These are phyloP conservation scores for Nymphaea colorata DNA, from an alignment of 164 flowering plant genomes.

Conservation along the genomic window DNA sequence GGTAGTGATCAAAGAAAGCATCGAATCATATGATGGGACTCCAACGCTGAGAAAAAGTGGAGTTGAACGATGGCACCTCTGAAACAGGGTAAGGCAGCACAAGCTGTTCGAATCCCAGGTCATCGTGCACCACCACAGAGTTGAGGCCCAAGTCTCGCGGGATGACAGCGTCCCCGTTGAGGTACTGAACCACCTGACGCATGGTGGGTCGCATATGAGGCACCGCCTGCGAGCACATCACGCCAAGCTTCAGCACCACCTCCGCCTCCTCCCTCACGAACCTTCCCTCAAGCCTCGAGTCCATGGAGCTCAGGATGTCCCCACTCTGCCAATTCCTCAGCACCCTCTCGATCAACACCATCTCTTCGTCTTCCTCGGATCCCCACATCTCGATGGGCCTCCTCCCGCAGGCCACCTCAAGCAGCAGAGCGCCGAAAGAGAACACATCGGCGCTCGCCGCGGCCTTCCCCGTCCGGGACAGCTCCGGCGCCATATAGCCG, in stretches of 20 bases:
- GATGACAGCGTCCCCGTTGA: neutral
- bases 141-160: neutral
- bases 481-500: conserved; percentile 46
- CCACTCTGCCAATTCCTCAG: conserved; percentile 15
- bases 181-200: neutral
- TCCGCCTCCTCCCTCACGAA: conserved; percentile 21
- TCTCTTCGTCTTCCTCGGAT: conserved; percentile 1
- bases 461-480: conserved; percentile 33
- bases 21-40: no score
- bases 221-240: conserved; percentile 23
- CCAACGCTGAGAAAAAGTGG: no score
- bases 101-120: no score
- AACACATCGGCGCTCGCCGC: conserved; percentile 34
- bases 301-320: conserved; percentile 19
- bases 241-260: conserved; percentile 27
- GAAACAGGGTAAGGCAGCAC: no score
- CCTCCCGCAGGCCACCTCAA: conserved; percentile 36
- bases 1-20: no score
- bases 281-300: conserved; percentile 13
- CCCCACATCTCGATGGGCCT: conserved; percentile 13
- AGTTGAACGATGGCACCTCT: no score
- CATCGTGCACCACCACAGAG: no score
- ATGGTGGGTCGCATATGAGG: conserved; percentile 21
- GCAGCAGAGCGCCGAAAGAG: conserved; percentile 37
- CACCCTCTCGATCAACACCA: conserved; percentile 32